Base-by-base conservation (phyloP, 495 filamentous ascomycete genomes). In the Haplographium delicatum region DNA sequence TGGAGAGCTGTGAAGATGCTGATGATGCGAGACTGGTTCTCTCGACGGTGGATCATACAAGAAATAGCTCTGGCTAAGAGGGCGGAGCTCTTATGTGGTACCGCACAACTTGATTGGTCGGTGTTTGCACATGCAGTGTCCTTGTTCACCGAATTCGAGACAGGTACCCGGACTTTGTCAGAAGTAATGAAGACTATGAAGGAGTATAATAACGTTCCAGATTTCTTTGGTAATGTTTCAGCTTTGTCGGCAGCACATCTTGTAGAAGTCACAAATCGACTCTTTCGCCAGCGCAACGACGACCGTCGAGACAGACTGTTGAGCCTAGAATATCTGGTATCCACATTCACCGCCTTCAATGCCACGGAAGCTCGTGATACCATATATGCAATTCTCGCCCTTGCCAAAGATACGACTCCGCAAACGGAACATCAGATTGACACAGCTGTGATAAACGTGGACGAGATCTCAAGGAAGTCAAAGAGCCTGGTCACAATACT, bases 21-120 rank as follows among this genome's bases (percentile, higher is more conserved):
- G 1, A 68, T 69, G 65, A 62, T 57, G 23, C 44, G 67, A 13
- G 30, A 37, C 1, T 68, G 65, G 65, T 69, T 69, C 31, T 59
- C 55, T 10, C 57, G 67, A 0, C 57, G 62, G 0, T 69, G 67
- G 67, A 58, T 68, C 15, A 50, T 70, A 4, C 67, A 71, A 51
- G 68, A 72, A 37, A 61, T 70, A 16, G 62, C 67, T 11, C 49
- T 70, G 30, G 62, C 67, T 1, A 53, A 38, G 31, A 22, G 9
- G n/a, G 50, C 50, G 2, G 46, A 5, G 16, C 13, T 53, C 7
- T 45, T 27, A n/a, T 53, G 50, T 39, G 50, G 50, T 15, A 45
- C 38, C 13, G 40, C 15, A 45, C 3, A 18, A 15, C 20, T 53
- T 1, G 39, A 35, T 7, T 53, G 50, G 50, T 16, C 8, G 15